Percentiles rank a stretch among this genome's conserved stretches.
Conservation (phyloP, 768 basidiomycete genomes). For the Trametes villosa region DNA sequence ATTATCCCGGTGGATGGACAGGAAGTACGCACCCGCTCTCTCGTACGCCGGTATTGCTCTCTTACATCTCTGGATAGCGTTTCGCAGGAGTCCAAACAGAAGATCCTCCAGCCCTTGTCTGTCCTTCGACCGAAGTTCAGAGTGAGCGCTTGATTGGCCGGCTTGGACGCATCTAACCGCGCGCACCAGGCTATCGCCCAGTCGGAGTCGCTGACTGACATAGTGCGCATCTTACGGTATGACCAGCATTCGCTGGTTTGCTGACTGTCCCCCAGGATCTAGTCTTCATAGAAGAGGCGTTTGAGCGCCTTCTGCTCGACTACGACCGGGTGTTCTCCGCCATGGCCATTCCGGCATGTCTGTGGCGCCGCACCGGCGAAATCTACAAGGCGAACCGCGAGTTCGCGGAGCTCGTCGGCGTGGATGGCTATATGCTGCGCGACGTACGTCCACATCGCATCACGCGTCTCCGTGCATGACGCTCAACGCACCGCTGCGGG, state of each 20-base stretch:
- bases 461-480: neutral
- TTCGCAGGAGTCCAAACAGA: slow-evolving; percentile 87
- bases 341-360: slow-evolving; percentile 96
- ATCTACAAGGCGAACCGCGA: slow-evolving; percentile 98
- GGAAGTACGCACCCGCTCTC: slow-evolving; percentile 59
- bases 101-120: slow-evolving; percentile 88
- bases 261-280: slow-evolving; percentile 61
- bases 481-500: neutral
- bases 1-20: slow-evolving; percentile 92
- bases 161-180: slow-evolving; percentile 1
- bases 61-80: slow-evolving; percentile 51
- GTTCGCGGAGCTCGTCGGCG: slow-evolving; percentile 88
- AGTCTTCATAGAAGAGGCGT: slow-evolving; percentile 97
- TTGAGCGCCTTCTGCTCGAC: slow-evolving; percentile 92
- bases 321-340: slow-evolving; percentile 94
- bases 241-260: slow-evolving; percentile 4
- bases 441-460: slow-evolving; percentile 54
- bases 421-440: slow-evolving; percentile 87
- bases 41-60: slow-evolving; percentile 3
- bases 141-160: slow-evolving; percentile 43
- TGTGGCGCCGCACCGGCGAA: slow-evolving; percentile 96
- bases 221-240: slow-evolving; percentile 50
- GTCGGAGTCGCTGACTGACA: slow-evolving; percentile 68
- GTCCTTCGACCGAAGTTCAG: slow-evolving; percentile 85
- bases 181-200: slow-evolving; percentile 70